Evolutionary conservation across 352 stramenopile species (phyloP), one percentile per base, ranked within the genome.

Genomic region (Globisporangium cederbergense): DNA sequence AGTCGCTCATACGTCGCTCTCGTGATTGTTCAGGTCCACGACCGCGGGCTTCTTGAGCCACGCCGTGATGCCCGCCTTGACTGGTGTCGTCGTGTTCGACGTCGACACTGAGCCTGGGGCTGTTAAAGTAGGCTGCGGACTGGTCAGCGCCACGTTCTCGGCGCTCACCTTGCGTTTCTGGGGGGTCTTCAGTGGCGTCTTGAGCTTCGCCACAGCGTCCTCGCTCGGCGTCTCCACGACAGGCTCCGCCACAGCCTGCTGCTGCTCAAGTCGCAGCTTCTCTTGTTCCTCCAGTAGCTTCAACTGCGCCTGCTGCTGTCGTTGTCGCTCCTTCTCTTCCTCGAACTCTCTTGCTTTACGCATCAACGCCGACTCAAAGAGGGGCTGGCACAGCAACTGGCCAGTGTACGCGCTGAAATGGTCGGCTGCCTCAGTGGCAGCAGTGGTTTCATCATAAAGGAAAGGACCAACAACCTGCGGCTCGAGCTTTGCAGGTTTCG

Each of bases 401-500:
- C 68, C 76, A 20, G 46, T 49, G 32, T 70, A 57, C 47, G 43
- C 28, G 16, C 30, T 36, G 28, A 79, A 74, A 45, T 74, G 72
- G 22, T 28, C 22, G 2, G 38, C 55, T 4, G 40, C 60, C 2
- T 46, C 18, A 20, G 43, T 43, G 64, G 2, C 18, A 34, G 13
- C 14, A 38, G 6, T 11, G 14, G 14, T 36, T 22, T 66, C 66
- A 74, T 72, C 70, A 75, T 30, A 79, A 34, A 32, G 3, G 30
- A 60, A 87, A 3, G 83, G 86, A 14, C 86, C 86, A 4, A 81
- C 46, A 22, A 95, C 73, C 42, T 88, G 72, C 4, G 84, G 77
- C 45, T 85, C 76, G 28, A 93, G 66, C 67, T 91, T 91, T 3
- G 74, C 81, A 1, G 86, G 73, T 62, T 93, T 92, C 20, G 75